A percentile compares a stretch with the other conserved stretches of the same genome.
Evolutionary conservation across 2,329 filamentous ascomycete species (phyloP).

Genomic region (Penicillium decumbens): DNA sequence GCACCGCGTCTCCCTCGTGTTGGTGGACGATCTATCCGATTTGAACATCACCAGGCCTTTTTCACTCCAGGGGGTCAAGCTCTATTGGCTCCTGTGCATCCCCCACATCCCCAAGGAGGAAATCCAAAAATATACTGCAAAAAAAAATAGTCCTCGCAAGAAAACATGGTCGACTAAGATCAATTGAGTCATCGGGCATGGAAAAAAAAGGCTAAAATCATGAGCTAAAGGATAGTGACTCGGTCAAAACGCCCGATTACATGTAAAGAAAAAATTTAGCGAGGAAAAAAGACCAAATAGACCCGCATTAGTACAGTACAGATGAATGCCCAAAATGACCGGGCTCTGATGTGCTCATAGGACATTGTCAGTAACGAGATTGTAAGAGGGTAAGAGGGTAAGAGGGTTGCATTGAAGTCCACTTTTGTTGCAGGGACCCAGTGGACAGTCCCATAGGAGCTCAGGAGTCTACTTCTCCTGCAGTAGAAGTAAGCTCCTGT

Average conservation of each 20-base stretch:
- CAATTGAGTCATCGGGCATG: not conserved
- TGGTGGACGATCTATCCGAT: constrained; percentile 8
- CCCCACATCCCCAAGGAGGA: constrained; percentile 23
- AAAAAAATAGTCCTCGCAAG: not conserved
- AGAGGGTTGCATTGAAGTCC: constrained; percentile 16
- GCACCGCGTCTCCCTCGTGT: constrained; percentile 18
- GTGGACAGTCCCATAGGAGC: constrained; percentile 11
- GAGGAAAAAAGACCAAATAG: not conserved
- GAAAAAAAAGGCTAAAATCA: not conserved
- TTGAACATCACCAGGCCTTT: not conserved
- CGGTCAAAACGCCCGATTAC: not conserved
- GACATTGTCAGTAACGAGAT: constrained; percentile 10
- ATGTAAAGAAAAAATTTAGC: not conserved
- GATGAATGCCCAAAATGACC: not conserved
- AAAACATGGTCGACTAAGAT: not conserved
- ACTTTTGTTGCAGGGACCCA: constrained; percentile 22
- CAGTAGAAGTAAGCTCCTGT: constrained; percentile 19
- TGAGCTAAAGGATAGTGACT: not conserved
- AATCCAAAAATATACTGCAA: constrained; percentile 3
- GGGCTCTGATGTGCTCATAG: constrained; percentile 7
- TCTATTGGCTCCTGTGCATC: constrained; percentile 15
- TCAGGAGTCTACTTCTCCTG: constrained; percentile 18
- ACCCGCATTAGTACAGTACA: constrained; percentile 2
- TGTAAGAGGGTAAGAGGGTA: constrained; percentile 14
- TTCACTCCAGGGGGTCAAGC: constrained; percentile 14